Evolutionary conservation across 1,139 yeast species (phyloP).

Genomic region (Nadsonia commutata): DNA sequence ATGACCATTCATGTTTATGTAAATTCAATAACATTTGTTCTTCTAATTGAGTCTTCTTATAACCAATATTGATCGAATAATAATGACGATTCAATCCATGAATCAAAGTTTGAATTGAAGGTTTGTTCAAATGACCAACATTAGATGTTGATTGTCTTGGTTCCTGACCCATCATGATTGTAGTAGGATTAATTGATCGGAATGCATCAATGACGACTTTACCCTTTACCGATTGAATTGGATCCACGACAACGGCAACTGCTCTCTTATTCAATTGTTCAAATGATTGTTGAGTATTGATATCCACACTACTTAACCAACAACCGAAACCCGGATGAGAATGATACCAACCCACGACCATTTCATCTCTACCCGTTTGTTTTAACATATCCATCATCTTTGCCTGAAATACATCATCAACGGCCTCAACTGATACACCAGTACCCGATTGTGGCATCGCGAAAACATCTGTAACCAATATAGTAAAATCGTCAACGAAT

Average conservation of each 20-base stretch:
- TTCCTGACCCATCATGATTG: conserved; percentile 91
- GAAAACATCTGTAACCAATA: conserved; percentile 92
- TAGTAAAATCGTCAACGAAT: conserved; percentile 93
- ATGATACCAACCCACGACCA: conserved; percentile 99
- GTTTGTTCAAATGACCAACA: conserved; percentile 88
- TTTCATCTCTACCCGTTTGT: conserved; percentile 96
- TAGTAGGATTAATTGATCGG: conserved; percentile 77
- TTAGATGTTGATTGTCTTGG: conserved; percentile 97
- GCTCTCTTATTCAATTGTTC: conserved; percentile 92
- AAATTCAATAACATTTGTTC: conserved; percentile 87
- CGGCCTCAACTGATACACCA: conserved; percentile 98
- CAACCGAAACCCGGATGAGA: conserved; percentile 99
- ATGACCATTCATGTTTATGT: conserved; percentile 94
- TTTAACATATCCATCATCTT: conserved; percentile 99
- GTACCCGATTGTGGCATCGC: conserved; percentile 97
- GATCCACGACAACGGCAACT: conserved; percentile 96
- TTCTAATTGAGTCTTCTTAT: conserved; percentile 83
- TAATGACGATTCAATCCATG: conserved; percentile 97
- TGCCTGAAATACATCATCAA: conserved; percentile 96
- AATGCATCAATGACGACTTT: conserved; percentile 98
- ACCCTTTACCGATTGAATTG: conserved; percentile 95
- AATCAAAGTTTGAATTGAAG: conserved; percentile 93
- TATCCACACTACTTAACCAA: conserved; percentile 96
- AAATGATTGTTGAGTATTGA: conserved; percentile 92
- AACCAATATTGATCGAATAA: conserved; percentile 88